These are phyloP conservation scores for Pseudofabraea citricarpa DNA, from an alignment of 2,329 filamentous ascomycete genomes.

Conservation along the genomic window DNA sequence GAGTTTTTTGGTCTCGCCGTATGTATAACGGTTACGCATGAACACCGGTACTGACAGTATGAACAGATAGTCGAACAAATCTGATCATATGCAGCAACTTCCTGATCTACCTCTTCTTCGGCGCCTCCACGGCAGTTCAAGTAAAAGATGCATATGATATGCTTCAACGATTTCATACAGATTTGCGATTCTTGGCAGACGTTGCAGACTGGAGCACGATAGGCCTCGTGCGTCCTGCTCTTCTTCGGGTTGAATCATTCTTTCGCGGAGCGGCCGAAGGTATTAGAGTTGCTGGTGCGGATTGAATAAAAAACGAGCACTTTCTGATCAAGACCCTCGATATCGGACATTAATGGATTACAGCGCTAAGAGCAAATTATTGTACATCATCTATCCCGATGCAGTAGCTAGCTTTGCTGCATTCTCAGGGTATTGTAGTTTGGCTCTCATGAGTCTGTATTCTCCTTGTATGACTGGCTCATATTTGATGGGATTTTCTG, in stretches of 20 bases:
- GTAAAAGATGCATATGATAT: conserved; percentile 12
- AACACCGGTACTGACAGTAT: too few relatives aligned
- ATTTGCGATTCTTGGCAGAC: conserved; percentile 5
- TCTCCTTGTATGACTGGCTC: conserved; percentile 31
- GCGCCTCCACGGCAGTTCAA: conserved; percentile 28
- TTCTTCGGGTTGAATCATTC: conserved; percentile 12
- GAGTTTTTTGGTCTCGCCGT: conserved; percentile 12
- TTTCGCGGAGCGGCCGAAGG: conserved; percentile 14
- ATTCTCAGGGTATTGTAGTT: conserved; percentile 17
- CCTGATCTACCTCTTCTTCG: conserved; percentile 41
- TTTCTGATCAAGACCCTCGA: too few relatives aligned
- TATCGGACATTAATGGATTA: background rate
- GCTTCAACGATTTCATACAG: conserved; percentile 11
- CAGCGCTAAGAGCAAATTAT: background rate
- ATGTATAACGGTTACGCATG: too few relatives aligned
- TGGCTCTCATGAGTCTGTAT: conserved; percentile 19
- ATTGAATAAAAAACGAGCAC: background rate
- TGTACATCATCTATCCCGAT: background rate
- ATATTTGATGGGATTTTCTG: conserved; percentile 42
- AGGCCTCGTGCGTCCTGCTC: conserved; percentile 11
- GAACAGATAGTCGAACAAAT: conserved; percentile 32
- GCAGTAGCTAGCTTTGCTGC: background rate
- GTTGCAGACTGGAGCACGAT: conserved; percentile 14
- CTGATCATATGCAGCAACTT: conserved; percentile 43
- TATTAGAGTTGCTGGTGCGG: conserved; percentile 1